Evolutionary conservation across 768 basidiomycete species (phyloP).

Genomic region (Ramaria sp.): DNA sequence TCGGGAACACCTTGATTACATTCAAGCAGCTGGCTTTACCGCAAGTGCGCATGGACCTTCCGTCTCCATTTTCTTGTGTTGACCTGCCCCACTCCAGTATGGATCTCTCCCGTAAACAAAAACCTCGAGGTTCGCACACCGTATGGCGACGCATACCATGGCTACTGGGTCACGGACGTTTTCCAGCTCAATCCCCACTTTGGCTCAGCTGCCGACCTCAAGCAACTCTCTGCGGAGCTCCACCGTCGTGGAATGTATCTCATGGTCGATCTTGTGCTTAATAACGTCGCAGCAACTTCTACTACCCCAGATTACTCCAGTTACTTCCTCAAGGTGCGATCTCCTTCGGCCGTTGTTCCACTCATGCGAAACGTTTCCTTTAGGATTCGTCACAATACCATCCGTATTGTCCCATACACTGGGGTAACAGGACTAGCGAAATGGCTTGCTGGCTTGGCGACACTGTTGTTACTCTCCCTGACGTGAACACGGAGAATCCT

Average conservation of each 20-base stretch:
- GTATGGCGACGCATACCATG: conserved; percentile 80
- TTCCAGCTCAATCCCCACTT: conserved; percentile 58
- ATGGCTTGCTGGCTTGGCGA: conserved; percentile 83
- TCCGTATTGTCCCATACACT: conserved; percentile 67
- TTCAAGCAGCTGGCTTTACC: conserved; percentile 74
- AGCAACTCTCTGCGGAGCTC: conserved; percentile 50
- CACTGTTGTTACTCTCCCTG: conserved; percentile 57
- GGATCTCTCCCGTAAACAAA: conserved; percentile 76
- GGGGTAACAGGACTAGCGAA: conserved; percentile 56
- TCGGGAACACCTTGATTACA: conserved; percentile 71
- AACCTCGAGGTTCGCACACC: conserved; percentile 62
- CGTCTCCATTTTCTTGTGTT: not conserved
- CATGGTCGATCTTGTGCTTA: conserved; percentile 80
- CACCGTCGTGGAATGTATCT: conserved; percentile 75
- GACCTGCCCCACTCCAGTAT: conserved; percentile 32
- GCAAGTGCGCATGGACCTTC: conserved; percentile 34
- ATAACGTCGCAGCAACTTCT: conserved; percentile 72
- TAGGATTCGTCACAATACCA: conserved; percentile 52
- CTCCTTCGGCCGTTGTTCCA: not conserved
- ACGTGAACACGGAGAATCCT: conserved; percentile 66
- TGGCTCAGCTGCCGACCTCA: conserved; percentile 64
- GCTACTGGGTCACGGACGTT: conserved; percentile 73
- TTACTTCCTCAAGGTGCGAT: conserved; percentile 49
- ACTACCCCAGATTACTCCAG: conserved; percentile 50
- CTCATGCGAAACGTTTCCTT: conserved; percentile 5